A percentile compares a stretch with the other conserved stretches of the same genome.
Conservation (phyloP, 441 rosid species). For the Jatropha multifida region DNA sequence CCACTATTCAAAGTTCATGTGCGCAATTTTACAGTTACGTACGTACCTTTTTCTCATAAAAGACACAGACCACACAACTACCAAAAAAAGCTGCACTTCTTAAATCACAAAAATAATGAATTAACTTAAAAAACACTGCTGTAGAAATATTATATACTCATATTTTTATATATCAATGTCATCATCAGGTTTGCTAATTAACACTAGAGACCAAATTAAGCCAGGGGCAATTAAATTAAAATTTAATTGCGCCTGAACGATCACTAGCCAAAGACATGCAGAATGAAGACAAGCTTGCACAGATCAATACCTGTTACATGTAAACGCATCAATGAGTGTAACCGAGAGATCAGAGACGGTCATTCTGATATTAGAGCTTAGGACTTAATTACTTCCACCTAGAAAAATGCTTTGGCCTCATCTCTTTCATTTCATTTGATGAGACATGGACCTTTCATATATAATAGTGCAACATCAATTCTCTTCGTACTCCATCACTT, state of each 20-base stretch:
- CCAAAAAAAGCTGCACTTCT: background rate
- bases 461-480: background rate
- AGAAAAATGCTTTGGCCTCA: background rate
- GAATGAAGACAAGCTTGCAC: background rate
- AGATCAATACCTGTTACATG: background rate
- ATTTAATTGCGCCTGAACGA: background rate
- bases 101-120: background rate
- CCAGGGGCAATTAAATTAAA: background rate
- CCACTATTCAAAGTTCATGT: background rate
- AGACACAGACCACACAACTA: background rate
- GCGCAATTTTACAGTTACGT: background rate
- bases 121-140: no score
- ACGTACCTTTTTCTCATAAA: constrained; percentile 1
- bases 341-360: background rate
- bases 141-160: no score
- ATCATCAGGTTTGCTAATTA: background rate
- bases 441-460: no score
- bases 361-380: background rate
- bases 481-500: background rate
- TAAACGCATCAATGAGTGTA: background rate
- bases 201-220: background rate
- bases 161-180: no score
- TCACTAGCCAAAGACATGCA: background rate
- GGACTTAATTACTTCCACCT: background rate
- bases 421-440: no score